Conservation (phyloP, 805 yeast genomes). For the Danielia oregonensis region DNA sequence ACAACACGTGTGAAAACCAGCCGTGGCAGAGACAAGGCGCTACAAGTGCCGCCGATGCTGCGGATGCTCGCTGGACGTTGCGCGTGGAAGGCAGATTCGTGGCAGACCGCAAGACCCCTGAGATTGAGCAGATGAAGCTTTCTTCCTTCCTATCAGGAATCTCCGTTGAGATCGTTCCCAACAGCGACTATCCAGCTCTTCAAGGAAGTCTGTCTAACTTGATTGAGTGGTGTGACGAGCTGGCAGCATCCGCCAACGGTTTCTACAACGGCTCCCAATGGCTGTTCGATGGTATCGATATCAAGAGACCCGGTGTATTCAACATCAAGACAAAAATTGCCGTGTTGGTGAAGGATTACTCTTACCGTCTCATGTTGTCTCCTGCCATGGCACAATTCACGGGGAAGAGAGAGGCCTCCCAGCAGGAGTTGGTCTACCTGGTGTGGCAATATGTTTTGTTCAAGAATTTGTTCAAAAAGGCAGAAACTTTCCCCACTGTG, state of each 20-base stretch:
- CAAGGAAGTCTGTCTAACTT: slow-evolving; percentile 36
- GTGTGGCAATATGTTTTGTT: slow-evolving; percentile 77
- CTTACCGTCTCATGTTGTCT: slow-evolving; percentile 62
- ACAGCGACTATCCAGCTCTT: slow-evolving; percentile 35
- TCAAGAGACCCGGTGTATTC: slow-evolving; percentile 68
- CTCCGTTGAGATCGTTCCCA: slow-evolving; percentile 65
- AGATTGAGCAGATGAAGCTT: slow-evolving; percentile 12
- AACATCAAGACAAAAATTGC: slow-evolving; percentile 64
- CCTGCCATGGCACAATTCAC: slow-evolving; percentile 63
- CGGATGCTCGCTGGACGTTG: slow-evolving; percentile 72
- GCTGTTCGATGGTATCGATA: slow-evolving; percentile 82
- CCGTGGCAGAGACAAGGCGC: slow-evolving; percentile 61
- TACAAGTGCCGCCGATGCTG: slow-evolving; percentile 22
- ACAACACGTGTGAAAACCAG: slow-evolving; percentile 80
- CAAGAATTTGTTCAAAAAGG: slow-evolving; percentile 49
- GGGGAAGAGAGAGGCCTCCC: slow-evolving; percentile 76
- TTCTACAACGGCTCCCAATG: slow-evolving; percentile 20
- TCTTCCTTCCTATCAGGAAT: slow-evolving; percentile 72
- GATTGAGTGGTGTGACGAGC: slow-evolving; percentile 90
- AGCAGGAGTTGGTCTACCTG: slow-evolving; percentile 77
- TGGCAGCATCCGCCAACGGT: slow-evolving; percentile 17
- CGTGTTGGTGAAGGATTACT: slow-evolving; percentile 68
- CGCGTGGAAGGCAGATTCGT: slow-evolving; percentile 83
- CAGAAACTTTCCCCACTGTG: slow-evolving; percentile 28
- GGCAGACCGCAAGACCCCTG: slow-evolving; percentile 18